Conservation (phyloP, 345 rosid genomes). For the Gossypium arboreum region DNA sequence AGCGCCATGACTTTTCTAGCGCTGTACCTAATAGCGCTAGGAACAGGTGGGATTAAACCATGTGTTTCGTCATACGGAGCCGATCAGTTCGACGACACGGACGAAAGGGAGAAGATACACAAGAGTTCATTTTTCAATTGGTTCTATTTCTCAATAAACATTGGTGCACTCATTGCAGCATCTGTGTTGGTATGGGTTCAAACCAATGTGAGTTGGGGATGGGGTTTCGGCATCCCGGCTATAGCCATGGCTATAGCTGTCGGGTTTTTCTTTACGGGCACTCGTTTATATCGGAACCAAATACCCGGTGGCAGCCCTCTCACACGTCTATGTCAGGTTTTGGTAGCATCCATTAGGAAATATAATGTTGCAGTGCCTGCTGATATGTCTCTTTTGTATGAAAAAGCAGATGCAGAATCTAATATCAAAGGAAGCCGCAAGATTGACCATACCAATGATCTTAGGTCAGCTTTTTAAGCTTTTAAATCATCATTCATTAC, state of each 20-base stretch:
- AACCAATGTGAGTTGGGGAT: slow-evolving; percentile 21
- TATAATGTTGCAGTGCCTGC: background rate
- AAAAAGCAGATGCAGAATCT: slow-evolving; percentile 19
- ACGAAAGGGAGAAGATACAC: slow-evolving; percentile 20
- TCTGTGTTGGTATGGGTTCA: slow-evolving; percentile 27
- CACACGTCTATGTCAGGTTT: slow-evolving; percentile 20
- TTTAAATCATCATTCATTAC: no score
- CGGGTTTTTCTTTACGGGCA: slow-evolving; percentile 18
- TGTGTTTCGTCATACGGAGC: slow-evolving; percentile 27
- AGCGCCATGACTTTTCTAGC: slow-evolving; percentile 12
- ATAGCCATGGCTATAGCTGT: slow-evolving; percentile 24
- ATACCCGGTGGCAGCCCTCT: slow-evolving; percentile 28
- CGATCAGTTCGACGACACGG: slow-evolving; percentile 27
- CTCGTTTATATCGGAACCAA: slow-evolving; percentile 20
- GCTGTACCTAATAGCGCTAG: slow-evolving; percentile 23
- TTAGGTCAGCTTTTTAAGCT: slow-evolving; percentile 10
- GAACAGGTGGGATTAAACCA: slow-evolving; percentile 23
- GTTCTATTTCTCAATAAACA: slow-evolving; percentile 18
- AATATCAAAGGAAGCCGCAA: slow-evolving; percentile 22
- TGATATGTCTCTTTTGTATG: slow-evolving; percentile 16
- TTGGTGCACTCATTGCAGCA: slow-evolving; percentile 25
- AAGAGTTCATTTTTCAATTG: slow-evolving; percentile 19
- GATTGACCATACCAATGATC: slow-evolving; percentile 14
- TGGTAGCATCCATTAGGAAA: slow-evolving; percentile 24
- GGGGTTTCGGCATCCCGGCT: slow-evolving; percentile 28